Conservation (phyloP, 495 filamentous ascomycete genomes). For the Aspergillus bridgeri region DNA sequence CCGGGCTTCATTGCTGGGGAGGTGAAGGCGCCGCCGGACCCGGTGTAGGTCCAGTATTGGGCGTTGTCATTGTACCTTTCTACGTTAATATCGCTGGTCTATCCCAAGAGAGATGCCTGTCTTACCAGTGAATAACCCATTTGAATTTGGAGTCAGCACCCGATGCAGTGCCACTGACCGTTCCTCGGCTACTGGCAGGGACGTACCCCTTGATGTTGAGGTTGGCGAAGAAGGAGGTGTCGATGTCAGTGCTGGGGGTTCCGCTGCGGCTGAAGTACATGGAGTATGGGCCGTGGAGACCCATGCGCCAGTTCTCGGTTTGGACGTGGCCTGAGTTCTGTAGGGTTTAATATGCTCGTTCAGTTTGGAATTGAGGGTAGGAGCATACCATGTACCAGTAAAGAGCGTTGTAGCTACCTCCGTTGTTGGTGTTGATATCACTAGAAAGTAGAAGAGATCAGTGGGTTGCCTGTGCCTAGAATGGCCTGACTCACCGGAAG, state of each 20-base stretch:
- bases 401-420: slow-evolving; percentile 51
- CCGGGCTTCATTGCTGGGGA: slow-evolving; percentile 66
- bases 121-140: slow-evolving; percentile 58
- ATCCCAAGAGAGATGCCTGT: not conserved
- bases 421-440: slow-evolving; percentile 65
- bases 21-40: slow-evolving; percentile 51
- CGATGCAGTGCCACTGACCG: slow-evolving; percentile 56
- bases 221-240: slow-evolving; percentile 58
- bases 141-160: slow-evolving; percentile 45
- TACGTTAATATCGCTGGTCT: not conserved
- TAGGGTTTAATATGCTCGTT: not conserved
- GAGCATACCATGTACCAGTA: slow-evolving; percentile 62
- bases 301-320: slow-evolving; percentile 59
- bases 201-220: slow-evolving; percentile 58
- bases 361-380: not conserved
- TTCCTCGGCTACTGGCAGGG: slow-evolving; percentile 49
- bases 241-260: slow-evolving; percentile 46
- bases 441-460: slow-evolving; percentile 46
- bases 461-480: not conserved
- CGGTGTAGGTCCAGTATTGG: slow-evolving; percentile 61
- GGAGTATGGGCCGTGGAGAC: slow-evolving; percentile 65
- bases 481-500: slow-evolving; percentile 22
- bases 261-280: slow-evolving; percentile 59
- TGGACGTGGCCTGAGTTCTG: slow-evolving; percentile 42
- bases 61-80: slow-evolving; percentile 51